Base-by-base conservation (phyloP, 2,329 filamentous ascomycete genomes). In the Pyricularia pennisetigena region DNA sequence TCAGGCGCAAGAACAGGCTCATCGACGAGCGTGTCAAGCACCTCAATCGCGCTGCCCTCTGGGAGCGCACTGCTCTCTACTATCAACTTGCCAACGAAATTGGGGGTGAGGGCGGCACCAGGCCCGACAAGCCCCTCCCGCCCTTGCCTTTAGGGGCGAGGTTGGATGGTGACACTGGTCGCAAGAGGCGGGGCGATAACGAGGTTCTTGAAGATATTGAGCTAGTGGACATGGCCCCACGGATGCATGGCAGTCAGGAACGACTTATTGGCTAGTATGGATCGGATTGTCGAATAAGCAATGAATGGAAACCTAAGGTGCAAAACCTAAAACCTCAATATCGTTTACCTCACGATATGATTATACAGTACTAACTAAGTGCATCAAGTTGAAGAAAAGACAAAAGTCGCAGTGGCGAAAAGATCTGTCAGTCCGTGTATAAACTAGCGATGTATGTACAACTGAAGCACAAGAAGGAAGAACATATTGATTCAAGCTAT, bases 1-100 rank as follows among this genome's bases (percentile, higher is more conserved):
- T 94, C 70, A 81, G 86, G 70, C 83, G 79, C 71, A 85, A 82
- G 74, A 89, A 89, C 72, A 80, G 79, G 64, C 78, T 89, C 65
- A 82, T 88, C 65, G 85, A 87, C 71, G 76, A 79, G 67, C 67
- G 49, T 0, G 20, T 41, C 9, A 65, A n/a, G 28, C 57, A 64
- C 61, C 59, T 68, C 32, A 68, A 68, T 26, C 67, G 24, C 6
- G 49, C 29, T 20, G 67, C 67, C 12, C 9, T 68, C 62, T 41
- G 63, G 63, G 24, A 62, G 24, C 59, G 59, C 4, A 62, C 59
- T 10, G 59, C 59, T 9, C 59, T 62, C 23, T 62, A 62, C 59
- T 62, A 62, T 23, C 59, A 63, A 29, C 35, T 67, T 29, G 66
- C 66, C 28, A 20, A 62, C 29, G 26, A 67, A 29, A 28, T 62